Conservation (phyloP, 768 basidiomycete species). For the Podaxis mareebaensis region DNA sequence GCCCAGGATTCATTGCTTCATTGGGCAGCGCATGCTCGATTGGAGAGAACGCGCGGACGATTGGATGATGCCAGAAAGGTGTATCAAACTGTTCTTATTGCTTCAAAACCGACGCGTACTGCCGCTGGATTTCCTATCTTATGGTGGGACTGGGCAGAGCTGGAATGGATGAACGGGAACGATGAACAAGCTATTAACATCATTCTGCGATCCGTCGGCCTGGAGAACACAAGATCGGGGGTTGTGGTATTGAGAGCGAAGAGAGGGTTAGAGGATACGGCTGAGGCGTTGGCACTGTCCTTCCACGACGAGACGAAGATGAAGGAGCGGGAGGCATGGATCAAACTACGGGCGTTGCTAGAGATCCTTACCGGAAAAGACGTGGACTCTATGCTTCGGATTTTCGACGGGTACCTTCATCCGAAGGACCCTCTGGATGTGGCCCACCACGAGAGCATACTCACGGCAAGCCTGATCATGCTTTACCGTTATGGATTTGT, state of each 20-base stretch:
- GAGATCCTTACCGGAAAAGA: constrained; percentile 57
- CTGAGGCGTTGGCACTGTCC: constrained; percentile 26
- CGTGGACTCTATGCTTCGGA: constrained; percentile 35
- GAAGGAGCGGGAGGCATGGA: constrained; percentile 67
- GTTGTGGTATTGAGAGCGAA: constrained; percentile 64
- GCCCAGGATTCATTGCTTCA: constrained; percentile 57
- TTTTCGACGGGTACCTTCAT: constrained; percentile 40
- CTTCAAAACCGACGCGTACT: constrained; percentile 37
- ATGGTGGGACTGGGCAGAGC: constrained; percentile 86
- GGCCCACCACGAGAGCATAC: constrained; percentile 55
- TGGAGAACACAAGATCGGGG: constrained; percentile 49
- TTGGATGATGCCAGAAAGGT: constrained; percentile 74
- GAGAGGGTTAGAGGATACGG: constrained; percentile 55
- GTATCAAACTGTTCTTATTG: constrained; percentile 65
- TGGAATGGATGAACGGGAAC: constrained; percentile 72
- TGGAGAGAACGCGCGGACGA: constrained; percentile 68
- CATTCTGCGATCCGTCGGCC: constrained; percentile 52
- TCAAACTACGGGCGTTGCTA: constrained; percentile 62
- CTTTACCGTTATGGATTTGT: constrained; percentile 58
- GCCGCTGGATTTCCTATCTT: constrained; percentile 43
- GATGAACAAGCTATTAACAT: constrained; percentile 52
- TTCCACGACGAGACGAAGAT: constrained; percentile 31
- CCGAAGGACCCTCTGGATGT: constrained; percentile 24
- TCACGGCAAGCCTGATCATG: constrained; percentile 55
- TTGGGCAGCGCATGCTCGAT: constrained; percentile 77